phyloP scores from a whole-genome alignment of 352 stramenopile species.

The Phytophthora syringae region DNA sequence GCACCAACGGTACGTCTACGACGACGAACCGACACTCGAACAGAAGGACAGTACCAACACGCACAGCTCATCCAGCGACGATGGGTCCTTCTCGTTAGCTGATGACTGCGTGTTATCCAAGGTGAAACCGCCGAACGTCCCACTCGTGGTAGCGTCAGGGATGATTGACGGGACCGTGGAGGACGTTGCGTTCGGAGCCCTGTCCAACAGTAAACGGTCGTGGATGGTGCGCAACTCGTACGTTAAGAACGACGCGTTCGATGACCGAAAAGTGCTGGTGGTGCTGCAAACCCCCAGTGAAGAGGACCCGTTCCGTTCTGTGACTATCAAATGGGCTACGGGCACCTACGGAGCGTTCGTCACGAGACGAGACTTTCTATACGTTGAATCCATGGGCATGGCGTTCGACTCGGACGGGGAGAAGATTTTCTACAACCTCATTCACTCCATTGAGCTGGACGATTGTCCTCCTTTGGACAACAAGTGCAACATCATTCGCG shows the following conservation, averaged over 20 bases:
- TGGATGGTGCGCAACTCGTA: conserved; percentile 41
- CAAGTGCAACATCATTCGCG: conserved; percentile 41
- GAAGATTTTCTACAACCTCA: conserved; percentile 46
- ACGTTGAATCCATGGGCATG: conserved; percentile 52
- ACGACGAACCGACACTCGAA: conserved; percentile 13
- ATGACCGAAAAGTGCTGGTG: conserved; percentile 43
- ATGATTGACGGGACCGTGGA: conserved; percentile 47
- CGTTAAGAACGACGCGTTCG: no score
- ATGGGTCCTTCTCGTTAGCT: conserved; percentile 32
- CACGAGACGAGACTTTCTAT: conserved; percentile 41
- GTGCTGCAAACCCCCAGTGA: conserved; percentile 39
- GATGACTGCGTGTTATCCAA: conserved; percentile 33
- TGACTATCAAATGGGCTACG: conserved; percentile 46
- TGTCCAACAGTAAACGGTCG: conserved; percentile 31
- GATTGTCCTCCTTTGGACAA: conserved; percentile 30
- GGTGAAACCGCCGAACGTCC: conserved; percentile 32
- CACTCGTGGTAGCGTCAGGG: conserved; percentile 38
- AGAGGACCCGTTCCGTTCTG: conserved; percentile 50
- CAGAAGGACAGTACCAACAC: conserved; percentile 36
- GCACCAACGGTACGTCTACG: conserved; percentile 34
- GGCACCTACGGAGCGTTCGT: conserved; percentile 40
- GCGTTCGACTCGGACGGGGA: no score
- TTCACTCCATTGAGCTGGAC: conserved; percentile 46
- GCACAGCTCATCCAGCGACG: conserved; percentile 41
- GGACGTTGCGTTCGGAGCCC: conserved; percentile 38